Percentiles rank a stretch among this genome's conserved stretches.
Conservation (phyloP, 768 basidiomycete species). For the Pulveroboletus sp. region DNA sequence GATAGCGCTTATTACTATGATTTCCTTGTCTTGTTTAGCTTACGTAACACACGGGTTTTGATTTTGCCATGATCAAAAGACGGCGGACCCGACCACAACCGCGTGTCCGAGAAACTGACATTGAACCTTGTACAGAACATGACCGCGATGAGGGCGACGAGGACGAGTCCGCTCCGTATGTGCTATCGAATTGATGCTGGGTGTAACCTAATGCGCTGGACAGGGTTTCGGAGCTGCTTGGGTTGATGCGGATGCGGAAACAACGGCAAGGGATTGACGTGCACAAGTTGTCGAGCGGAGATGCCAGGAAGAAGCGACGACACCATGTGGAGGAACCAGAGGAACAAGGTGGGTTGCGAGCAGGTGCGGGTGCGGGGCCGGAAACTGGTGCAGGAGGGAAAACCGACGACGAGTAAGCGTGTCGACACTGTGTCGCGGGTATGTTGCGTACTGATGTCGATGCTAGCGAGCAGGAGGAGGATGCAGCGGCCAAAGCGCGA, state of each 20-base stretch:
- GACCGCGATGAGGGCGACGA: slow-evolving; percentile 26
- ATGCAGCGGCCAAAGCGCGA: slow-evolving; percentile 68
- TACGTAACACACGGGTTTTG: slow-evolving; percentile 7
- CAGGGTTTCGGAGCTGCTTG: slow-evolving; percentile 81
- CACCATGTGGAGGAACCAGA: slow-evolving; percentile 44
- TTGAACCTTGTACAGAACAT: slow-evolving; percentile 10
- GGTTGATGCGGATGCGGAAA: slow-evolving; percentile 74
- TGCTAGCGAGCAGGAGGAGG: slow-evolving; percentile 57
- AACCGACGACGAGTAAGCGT: slow-evolving; percentile 47
- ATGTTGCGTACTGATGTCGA: not conserved
- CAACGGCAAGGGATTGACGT: slow-evolving; percentile 82
- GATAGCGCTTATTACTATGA: slow-evolving; percentile 1
- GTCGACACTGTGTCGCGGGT: not conserved
- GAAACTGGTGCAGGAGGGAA: slow-evolving; percentile 14
- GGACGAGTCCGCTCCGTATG: slow-evolving; percentile 48
- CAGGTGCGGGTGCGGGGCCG: slow-evolving; percentile 28
- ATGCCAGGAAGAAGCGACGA: slow-evolving; percentile 69
- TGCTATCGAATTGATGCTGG: no score
- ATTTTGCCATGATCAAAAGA: slow-evolving; percentile 64
- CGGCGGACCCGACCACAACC: slow-evolving; percentile 69
- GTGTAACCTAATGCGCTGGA: not conserved
- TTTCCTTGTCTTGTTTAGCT: not conserved
- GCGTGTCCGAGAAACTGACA: slow-evolving; percentile 44
- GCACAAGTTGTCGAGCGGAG: slow-evolving; percentile 81
- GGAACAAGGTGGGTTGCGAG: slow-evolving; percentile 54